phyloP scores from a whole-genome alignment of 2,329 filamentous ascomycete genomes.

The Fusarium caatingaense region DNA sequence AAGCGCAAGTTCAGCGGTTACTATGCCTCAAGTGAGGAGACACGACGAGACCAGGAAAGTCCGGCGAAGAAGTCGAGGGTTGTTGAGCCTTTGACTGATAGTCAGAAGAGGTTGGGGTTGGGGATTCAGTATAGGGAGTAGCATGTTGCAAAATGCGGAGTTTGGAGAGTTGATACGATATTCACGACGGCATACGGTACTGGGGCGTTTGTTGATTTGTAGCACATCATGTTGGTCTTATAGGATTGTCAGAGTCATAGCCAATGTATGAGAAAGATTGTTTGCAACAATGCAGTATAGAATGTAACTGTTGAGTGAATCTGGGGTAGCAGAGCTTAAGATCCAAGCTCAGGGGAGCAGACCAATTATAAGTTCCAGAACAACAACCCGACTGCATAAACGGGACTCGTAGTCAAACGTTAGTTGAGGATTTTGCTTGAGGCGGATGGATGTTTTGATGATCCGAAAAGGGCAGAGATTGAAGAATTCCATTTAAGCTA shows the following conservation, averaged over 20 bases:
- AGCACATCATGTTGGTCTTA: not conserved
- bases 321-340: not conserved
- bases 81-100: conserved; percentile 54
- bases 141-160: conserved; percentile 25
- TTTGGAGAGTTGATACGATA: conserved; percentile 20
- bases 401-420: not conserved
- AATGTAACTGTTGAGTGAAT: not conserved
- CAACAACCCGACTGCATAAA: not conserved
- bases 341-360: not conserved
- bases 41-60: conserved; percentile 55
- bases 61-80: conserved; percentile 65
- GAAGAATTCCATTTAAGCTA: no score
- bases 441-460: no score
- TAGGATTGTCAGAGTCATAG: not conserved
- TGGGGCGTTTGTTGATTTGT: conserved; percentile 21
- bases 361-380: not conserved
- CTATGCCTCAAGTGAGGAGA: conserved; percentile 46
- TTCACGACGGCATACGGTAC: conserved; percentile 30
- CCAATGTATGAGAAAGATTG: conserved; percentile 6
- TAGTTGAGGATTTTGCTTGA: no score
- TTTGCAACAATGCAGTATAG: not conserved
- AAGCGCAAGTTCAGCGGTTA: conserved; percentile 64
- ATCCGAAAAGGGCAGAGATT: no score
- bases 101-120: conserved; percentile 58
- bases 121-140: conserved; percentile 62